Conservation (phyloP, 179 eudicot genomes). For the Pouteria campechiana region DNA sequence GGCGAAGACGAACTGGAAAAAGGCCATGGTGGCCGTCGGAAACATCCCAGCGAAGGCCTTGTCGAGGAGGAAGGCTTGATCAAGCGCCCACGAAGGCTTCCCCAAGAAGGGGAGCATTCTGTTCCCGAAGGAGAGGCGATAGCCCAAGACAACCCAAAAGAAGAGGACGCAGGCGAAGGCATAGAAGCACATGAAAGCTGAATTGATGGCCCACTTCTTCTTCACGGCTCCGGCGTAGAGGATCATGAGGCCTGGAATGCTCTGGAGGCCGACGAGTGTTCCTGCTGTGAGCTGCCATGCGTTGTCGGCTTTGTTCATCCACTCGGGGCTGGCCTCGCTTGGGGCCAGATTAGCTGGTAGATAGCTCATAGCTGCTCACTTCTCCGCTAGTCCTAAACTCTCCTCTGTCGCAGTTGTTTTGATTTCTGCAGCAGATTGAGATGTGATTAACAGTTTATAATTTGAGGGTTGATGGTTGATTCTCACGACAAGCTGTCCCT, state of each 20-base stretch:
- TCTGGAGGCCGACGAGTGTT: constrained; percentile 21
- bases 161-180: constrained; percentile 14
- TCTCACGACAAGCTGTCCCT: too few species aligned
- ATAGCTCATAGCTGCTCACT: too few species aligned
- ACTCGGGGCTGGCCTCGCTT: too few species aligned
- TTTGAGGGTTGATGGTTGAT: too few species aligned
- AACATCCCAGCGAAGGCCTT: constrained; percentile 4
- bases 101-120: constrained; percentile 13
- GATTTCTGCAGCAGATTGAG: too few species aligned
- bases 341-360: too few species aligned
- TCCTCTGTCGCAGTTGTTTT: too few species aligned
- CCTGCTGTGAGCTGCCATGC: constrained; percentile 16
- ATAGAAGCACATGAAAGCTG: constrained; percentile 18
- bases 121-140: constrained; percentile 11
- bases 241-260: constrained; percentile 14
- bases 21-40: constrained; percentile 17
- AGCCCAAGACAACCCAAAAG: constrained; percentile 13
- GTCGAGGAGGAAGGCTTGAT: constrained; percentile 4
- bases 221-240: constrained; percentile 15
- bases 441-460: too few species aligned
- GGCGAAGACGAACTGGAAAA: constrained; percentile 13
- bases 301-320: constrained; percentile 19
- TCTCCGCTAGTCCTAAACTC: too few species aligned
- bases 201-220: constrained; percentile 18
- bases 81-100: constrained; percentile 2